These are phyloP conservation scores for Eremochloa ophiuroides DNA, from an alignment of 176 grass and related monocot genomes.

Conservation along the genomic window DNA sequence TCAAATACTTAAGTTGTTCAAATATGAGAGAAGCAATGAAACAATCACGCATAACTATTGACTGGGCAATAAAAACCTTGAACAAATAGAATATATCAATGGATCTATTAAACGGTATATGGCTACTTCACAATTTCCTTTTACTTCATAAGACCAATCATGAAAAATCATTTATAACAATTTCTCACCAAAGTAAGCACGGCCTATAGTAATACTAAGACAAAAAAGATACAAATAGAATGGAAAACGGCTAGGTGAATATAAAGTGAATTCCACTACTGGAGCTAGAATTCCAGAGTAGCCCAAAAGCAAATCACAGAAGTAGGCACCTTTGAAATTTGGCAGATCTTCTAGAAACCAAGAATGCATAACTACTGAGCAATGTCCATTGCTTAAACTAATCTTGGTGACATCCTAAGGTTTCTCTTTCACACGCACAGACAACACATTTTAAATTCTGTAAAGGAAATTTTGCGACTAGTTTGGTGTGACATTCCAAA, in stretches of 20 bases:
- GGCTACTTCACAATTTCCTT: background rate
- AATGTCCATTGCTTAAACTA: background rate
- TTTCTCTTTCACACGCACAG: conserved; percentile 9
- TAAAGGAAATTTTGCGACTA: conserved; percentile 6
- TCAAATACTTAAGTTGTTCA: background rate
- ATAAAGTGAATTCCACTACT: background rate
- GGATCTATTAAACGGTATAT: background rate
- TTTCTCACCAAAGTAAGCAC: background rate
- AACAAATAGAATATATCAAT: background rate
- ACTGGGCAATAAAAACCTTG: conserved; percentile 7
- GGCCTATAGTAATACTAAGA: background rate
- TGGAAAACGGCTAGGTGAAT: background rate
- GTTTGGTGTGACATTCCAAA: background rate
- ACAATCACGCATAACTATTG: background rate
- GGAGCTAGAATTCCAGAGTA: background rate
- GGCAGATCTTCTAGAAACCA: conserved; percentile 13
- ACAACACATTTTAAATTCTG: conserved; percentile 2
- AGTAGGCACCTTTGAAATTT: background rate
- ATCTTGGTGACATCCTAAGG: background rate
- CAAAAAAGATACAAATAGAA: background rate
- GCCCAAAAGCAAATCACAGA: background rate
- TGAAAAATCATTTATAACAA: background rate
- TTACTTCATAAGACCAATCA: background rate
- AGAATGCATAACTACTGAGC: background rate
- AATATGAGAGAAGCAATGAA: background rate